These are phyloP conservation scores for Trichoderma hamatum DNA, from an alignment of 2,329 filamentous ascomycete species.

Conservation along the genomic window DNA sequence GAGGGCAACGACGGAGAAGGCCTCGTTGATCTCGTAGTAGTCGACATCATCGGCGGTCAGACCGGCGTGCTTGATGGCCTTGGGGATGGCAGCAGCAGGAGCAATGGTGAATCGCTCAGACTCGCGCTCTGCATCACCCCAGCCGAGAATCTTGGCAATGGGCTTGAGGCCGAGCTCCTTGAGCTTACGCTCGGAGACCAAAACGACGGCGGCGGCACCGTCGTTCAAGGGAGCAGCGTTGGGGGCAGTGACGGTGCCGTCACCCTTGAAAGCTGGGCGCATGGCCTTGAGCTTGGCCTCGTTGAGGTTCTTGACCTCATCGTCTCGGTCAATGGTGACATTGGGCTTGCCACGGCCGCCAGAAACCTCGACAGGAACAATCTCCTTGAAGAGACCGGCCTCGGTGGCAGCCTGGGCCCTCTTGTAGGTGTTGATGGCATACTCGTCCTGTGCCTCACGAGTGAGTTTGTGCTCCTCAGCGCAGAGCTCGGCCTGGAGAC, in stretches of 20 bases:
- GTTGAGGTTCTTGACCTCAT: constrained; percentile 95
- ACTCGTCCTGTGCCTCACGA: constrained; percentile 88
- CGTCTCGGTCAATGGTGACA: constrained; percentile 79
- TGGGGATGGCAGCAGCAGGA: constrained; percentile 91
- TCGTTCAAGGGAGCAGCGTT: constrained; percentile 97
- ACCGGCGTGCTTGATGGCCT: constrained; percentile 93
- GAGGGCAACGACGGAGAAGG: constrained; percentile 93
- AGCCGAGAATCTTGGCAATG: constrained; percentile 94
- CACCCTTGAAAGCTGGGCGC: constrained; percentile 79
- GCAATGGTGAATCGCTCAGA: constrained; percentile 96
- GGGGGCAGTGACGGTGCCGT: constrained; percentile 90
- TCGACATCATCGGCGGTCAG: constrained; percentile 78
- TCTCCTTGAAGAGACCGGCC: constrained; percentile 83
- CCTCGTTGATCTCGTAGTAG: constrained; percentile 99
- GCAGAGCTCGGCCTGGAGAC: constrained; percentile 89
- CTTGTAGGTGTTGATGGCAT: constrained; percentile 93
- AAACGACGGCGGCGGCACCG: constrained; percentile 86
- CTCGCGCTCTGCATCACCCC: constrained; percentile 90
- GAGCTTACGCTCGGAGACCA: constrained; percentile 91
- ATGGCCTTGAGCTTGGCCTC: constrained; percentile 81
- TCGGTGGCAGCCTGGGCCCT: constrained; percentile 86
- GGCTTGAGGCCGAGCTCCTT: constrained; percentile 91
- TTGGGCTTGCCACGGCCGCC: constrained; percentile 89
- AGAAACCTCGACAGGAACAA: constrained; percentile 83
- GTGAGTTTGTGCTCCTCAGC: constrained; percentile 78